These are phyloP conservation scores for Malus sieversii DNA, from an alignment of 306 rosid species.

Conservation along the genomic window DNA sequence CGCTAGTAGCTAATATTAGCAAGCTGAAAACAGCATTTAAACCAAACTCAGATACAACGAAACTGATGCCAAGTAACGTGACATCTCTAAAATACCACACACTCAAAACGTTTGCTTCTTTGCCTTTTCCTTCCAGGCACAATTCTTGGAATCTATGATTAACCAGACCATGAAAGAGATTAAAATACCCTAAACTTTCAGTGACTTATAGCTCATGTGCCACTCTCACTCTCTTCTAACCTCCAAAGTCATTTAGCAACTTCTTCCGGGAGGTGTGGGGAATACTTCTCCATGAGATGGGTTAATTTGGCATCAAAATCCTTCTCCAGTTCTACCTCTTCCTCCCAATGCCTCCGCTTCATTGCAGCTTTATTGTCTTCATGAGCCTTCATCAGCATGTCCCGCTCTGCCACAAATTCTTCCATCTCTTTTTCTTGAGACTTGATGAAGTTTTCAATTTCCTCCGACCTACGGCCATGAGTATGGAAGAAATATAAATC, in stretches of 20 bases:
- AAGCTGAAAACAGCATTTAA: too few species aligned
- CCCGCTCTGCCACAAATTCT: slow-evolving; percentile 44
- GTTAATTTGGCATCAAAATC: slow-evolving; percentile 35
- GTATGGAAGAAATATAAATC: background rate
- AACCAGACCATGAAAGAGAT: background rate
- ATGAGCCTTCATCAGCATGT: slow-evolving; percentile 31
- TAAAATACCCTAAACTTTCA: too few species aligned
- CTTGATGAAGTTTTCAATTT: slow-evolving; percentile 44
- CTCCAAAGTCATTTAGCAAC: background rate
- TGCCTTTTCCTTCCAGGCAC: too few species aligned
- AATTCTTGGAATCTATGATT: too few species aligned
- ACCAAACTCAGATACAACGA: too few species aligned
- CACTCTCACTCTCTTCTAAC: background rate
- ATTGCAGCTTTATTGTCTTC: slow-evolving; percentile 37
- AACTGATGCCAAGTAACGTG: background rate
- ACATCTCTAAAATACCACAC: background rate
- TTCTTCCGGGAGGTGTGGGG: slow-evolving; percentile 20
- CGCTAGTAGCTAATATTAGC: too few species aligned
- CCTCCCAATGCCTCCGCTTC: slow-evolving; percentile 55
- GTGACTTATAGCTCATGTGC: background rate
- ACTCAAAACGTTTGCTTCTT: background rate
- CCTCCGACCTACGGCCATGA: slow-evolving; percentile 36
- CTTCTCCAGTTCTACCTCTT: slow-evolving; percentile 49
- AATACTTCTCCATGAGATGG: slow-evolving; percentile 52
- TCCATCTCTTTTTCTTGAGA: slow-evolving; percentile 58